Conservation (phyloP, 352 stramenopile genomes). For the Labyrinthula sp. region DNA sequence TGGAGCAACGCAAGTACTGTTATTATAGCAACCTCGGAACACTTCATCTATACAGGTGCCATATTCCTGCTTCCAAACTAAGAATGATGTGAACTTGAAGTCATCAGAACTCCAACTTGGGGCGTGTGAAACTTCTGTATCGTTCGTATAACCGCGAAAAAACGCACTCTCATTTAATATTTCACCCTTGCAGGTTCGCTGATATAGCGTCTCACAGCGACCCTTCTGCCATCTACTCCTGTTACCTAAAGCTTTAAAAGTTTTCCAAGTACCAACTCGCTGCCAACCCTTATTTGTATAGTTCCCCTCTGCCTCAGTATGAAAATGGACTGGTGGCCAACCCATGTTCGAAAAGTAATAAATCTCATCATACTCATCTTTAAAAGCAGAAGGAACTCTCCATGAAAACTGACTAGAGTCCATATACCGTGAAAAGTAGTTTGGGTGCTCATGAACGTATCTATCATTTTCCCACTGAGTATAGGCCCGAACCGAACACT, state of each 20-base stretch:
- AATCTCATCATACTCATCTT: slow-evolving; percentile 10
- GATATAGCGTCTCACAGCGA: slow-evolving; percentile 72
- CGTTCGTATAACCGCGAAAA: slow-evolving; percentile 55
- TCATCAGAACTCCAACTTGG: too few relatives aligned
- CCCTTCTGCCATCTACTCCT: slow-evolving; percentile 78
- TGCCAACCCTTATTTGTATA: slow-evolving; percentile 73
- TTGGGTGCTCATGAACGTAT: slow-evolving; percentile 70
- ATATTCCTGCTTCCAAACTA: slow-evolving; percentile 34
- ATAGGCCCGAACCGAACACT: slow-evolving; percentile 71
- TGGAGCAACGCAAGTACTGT: slow-evolving; percentile 69
- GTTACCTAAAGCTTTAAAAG: too few relatives aligned
- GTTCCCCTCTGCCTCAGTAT: slow-evolving; percentile 51
- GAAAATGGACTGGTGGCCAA: slow-evolving; percentile 63
- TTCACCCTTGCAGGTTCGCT: slow-evolving; percentile 45
- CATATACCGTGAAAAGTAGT: slow-evolving; percentile 89
- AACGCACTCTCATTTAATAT: slow-evolving; percentile 73
- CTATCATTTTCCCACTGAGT: slow-evolving; percentile 73
- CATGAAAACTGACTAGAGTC: slow-evolving; percentile 45
- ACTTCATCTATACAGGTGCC: slow-evolving; percentile 69
- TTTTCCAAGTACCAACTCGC: slow-evolving; percentile 51
- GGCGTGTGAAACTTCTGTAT: slow-evolving; percentile 37
- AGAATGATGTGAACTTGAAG: too few relatives aligned
- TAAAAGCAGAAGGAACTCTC: slow-evolving; percentile 56
- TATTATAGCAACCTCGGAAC: slow-evolving; percentile 76
- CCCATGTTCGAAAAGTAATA: slow-evolving; percentile 57